Evolutionary conservation across 2,329 filamentous ascomycete genomes (phyloP).

Genomic region (Neonectria faginata): DNA sequence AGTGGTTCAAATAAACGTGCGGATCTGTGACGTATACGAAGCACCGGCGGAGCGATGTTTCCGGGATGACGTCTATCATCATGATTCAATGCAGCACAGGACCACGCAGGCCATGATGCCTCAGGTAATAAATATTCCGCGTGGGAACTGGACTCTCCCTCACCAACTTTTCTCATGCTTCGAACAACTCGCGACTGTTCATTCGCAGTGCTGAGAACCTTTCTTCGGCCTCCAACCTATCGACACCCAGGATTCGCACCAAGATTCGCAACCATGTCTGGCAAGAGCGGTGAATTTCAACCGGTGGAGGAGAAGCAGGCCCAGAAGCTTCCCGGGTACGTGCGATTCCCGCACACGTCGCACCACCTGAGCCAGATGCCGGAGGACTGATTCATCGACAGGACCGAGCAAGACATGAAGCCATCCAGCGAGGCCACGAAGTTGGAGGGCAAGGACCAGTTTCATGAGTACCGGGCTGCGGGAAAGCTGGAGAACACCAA

Average conservation of each 20-base stretch:
- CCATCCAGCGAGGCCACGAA: conserved; percentile 55
- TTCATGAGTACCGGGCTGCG: conserved; percentile 56
- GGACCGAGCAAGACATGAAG: conserved; percentile 54
- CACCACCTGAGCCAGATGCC: too few relatives aligned
- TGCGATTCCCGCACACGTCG: background rate
- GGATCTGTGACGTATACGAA: background rate
- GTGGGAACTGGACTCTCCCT: background rate
- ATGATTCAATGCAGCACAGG: too few relatives aligned
- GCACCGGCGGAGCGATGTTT: conserved; percentile 2
- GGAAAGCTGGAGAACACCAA: conserved; percentile 63
- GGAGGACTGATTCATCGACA: background rate
- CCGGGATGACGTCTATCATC: conserved; percentile 3
- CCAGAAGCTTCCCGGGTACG: conserved; percentile 54
- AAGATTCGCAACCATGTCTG: conserved; percentile 34
- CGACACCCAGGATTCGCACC: background rate
- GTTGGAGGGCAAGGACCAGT: conserved; percentile 53
- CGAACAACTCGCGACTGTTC: background rate
- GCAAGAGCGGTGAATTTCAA: conserved; percentile 49
- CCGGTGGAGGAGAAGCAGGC: conserved; percentile 50
- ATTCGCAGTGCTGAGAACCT: background rate
- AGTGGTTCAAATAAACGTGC: background rate
- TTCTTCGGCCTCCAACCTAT: background rate
- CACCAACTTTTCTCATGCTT: background rate
- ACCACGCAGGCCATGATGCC: too few relatives aligned
- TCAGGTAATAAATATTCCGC: too few relatives aligned